A percentile compares a stretch with the other conserved stretches of the same genome.
Evolutionary conservation across 345 rosid genomes (phyloP).

Genomic region (Eucalyptus albens): DNA sequence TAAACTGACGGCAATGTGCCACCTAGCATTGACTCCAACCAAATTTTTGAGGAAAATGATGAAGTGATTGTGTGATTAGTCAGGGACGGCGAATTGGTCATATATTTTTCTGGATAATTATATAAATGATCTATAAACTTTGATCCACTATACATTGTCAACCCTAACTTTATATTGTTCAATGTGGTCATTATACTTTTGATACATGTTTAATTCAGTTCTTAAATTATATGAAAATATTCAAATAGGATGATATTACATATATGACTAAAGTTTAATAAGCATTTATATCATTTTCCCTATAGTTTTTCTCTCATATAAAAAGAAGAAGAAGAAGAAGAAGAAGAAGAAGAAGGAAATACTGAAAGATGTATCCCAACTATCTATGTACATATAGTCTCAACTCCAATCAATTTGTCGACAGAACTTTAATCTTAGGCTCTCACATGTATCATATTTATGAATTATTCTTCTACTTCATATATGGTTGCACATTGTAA

Average conservation of each 20-base stretch:
- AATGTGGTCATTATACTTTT: neutral
- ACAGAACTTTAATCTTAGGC: rapidly evolving
- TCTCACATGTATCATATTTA: neutral
- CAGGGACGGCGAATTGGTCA: neutral
- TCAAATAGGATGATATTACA: neutral
- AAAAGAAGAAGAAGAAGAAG: neutral
- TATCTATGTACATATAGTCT: neutral
- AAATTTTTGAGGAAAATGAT: neutral
- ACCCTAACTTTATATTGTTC: neutral
- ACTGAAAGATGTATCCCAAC: neutral
- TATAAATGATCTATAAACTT: neutral
- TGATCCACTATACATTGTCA: neutral
- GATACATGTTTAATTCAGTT: neutral
- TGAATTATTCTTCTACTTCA: neutral
- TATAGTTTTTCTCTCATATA: neutral
- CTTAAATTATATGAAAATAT: neutral
- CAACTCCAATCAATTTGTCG: neutral
- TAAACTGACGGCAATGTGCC: neutral
- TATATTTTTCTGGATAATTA: neutral
- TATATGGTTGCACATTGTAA: neutral
- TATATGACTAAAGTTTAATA: neutral
- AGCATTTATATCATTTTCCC: neutral
- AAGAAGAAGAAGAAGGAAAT: neutral
- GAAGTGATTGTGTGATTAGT: neutral
- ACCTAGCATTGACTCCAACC: neutral